phyloP scores from a whole-genome alignment of 768 basidiomycete species.

The Boletus insuetus region DNA sequence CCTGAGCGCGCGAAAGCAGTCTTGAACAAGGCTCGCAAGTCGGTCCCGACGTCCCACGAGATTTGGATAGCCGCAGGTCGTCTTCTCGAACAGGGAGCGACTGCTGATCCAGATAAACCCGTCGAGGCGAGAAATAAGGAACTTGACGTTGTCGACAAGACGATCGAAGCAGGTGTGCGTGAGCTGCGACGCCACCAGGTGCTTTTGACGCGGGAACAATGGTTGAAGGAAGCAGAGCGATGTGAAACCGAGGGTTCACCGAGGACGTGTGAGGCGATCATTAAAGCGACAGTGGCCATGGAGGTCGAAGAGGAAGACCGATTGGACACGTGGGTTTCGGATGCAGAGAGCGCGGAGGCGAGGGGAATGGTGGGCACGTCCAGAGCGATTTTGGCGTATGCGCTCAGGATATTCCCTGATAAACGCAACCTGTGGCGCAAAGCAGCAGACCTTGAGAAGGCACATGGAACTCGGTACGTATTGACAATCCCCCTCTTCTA shows the following conservation, averaged over 20 bases:
- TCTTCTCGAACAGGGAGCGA: slow-evolving; percentile 82
- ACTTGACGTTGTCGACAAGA: slow-evolving; percentile 76
- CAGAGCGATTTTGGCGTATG: slow-evolving; percentile 86
- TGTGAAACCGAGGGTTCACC: slow-evolving; percentile 85
- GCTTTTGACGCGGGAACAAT: slow-evolving; percentile 84
- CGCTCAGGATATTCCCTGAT: slow-evolving; percentile 88
- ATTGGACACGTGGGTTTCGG: slow-evolving; percentile 85
- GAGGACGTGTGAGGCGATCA: slow-evolving; percentile 88
- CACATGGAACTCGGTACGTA: slow-evolving; percentile 75
- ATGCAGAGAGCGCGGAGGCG: slow-evolving; percentile 79
- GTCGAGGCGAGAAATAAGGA: slow-evolving; percentile 58
- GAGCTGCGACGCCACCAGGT: slow-evolving; percentile 82
- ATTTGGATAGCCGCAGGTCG: slow-evolving; percentile 99
- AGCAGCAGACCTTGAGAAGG: slow-evolving; percentile 92
- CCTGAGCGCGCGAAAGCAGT: slow-evolving; percentile 90
- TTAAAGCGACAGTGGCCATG: slow-evolving; percentile 91
- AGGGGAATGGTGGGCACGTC: slow-evolving; percentile 79
- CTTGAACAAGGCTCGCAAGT: slow-evolving; percentile 92
- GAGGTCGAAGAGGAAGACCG: slow-evolving; percentile 95
- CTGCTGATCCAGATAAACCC: slow-evolving; percentile 42
- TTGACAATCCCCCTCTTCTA: background rate
- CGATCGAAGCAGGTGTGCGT: slow-evolving; percentile 81
- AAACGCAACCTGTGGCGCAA: slow-evolving; percentile 81
- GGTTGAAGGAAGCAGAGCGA: slow-evolving; percentile 92
- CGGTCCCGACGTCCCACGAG: slow-evolving; percentile 93